These are phyloP conservation scores for Petunia hybrid DNA, from an alignment of 305 asterid genomes.

Conservation along the genomic window DNA sequence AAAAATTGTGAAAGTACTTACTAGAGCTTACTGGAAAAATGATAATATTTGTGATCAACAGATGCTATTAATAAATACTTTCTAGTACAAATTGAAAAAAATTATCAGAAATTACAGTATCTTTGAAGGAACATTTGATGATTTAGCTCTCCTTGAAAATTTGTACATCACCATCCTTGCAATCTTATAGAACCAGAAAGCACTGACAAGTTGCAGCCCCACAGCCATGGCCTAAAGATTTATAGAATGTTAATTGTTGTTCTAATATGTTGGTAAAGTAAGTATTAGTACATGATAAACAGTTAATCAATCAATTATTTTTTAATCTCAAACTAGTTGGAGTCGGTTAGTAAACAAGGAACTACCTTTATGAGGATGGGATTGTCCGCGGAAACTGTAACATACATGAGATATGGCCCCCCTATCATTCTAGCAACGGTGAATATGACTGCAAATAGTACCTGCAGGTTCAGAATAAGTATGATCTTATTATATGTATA, in stretches of 20 bases:
- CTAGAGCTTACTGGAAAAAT: too few species aligned
- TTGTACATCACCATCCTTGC: slow-evolving; percentile 76
- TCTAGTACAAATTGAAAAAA: neutral
- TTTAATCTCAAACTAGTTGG: neutral
- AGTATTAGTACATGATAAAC: too few species aligned
- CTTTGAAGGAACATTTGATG: neutral
- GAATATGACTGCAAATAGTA: slow-evolving; percentile 70
- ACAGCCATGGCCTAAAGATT: slow-evolving; percentile 72
- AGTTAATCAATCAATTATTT: too few species aligned
- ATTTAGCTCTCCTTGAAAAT: slow-evolving; percentile 46
- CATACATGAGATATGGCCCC: slow-evolving; percentile 78
- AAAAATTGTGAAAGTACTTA: too few species aligned
- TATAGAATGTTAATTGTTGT: neutral
- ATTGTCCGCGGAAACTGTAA: slow-evolving; percentile 68
- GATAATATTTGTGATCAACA: neutral
- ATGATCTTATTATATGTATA: neutral
- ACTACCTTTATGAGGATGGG: slow-evolving; percentile 84
- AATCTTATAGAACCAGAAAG: slow-evolving; percentile 89
- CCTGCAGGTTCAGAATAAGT: slow-evolving; percentile 43
- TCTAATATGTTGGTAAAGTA: neutral
- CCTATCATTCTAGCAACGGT: slow-evolving; percentile 80
- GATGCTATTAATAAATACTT: neutral
- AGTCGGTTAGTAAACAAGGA: neutral
- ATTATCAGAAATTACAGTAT: neutral
- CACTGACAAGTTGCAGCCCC: slow-evolving; percentile 82